Evolutionary conservation across 2,329 filamentous ascomycete genomes (phyloP).

Genomic region (Paecilomyces dactylethromorphus): DNA sequence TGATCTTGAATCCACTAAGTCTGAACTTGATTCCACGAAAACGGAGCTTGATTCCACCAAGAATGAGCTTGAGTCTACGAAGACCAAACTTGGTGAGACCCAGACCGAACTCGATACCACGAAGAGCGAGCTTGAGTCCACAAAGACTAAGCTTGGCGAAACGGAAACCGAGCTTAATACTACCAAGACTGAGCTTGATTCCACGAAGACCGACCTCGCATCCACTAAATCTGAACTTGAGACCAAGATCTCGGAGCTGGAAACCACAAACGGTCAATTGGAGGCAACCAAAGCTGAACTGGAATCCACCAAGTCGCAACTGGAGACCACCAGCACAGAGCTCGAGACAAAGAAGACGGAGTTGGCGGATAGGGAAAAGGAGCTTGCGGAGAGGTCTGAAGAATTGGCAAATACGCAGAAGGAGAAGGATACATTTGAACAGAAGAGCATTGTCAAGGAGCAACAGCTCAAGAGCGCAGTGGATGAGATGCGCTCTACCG

Average conservation of each 20-base stretch:
- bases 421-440: constrained; percentile 26
- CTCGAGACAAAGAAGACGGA: constrained; percentile 12
- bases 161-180: constrained; percentile 4
- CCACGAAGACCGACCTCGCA: constrained; percentile 24
- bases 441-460: constrained; percentile 21
- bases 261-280: constrained; percentile 7
- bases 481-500: constrained; percentile 40
- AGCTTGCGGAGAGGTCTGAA: constrained; percentile 36
- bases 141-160: constrained; percentile 5
- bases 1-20: constrained; percentile 10
- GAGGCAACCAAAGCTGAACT: constrained; percentile 9
- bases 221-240: constrained; percentile 15
- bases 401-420: constrained; percentile 38
- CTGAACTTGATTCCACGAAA: constrained; percentile 5
- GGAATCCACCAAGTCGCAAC: constrained; percentile 8
- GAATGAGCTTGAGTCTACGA: constrained; percentile 7
- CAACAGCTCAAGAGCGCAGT: constrained; percentile 39
- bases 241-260: constrained; percentile 9
- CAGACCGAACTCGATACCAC: constrained; percentile 5
- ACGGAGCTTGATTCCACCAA: constrained; percentile 4
- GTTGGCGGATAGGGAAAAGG: constrained; percentile 26
- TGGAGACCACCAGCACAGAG: constrained; percentile 5
- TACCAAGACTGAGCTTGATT: constrained; percentile 15
- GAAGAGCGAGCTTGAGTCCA: constrained; percentile 6
- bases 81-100: constrained; percentile 9